These are phyloP conservation scores for Colletotrichum sp. DNA, from an alignment of 2,329 filamentous ascomycete genomes.

Conservation along the genomic window DNA sequence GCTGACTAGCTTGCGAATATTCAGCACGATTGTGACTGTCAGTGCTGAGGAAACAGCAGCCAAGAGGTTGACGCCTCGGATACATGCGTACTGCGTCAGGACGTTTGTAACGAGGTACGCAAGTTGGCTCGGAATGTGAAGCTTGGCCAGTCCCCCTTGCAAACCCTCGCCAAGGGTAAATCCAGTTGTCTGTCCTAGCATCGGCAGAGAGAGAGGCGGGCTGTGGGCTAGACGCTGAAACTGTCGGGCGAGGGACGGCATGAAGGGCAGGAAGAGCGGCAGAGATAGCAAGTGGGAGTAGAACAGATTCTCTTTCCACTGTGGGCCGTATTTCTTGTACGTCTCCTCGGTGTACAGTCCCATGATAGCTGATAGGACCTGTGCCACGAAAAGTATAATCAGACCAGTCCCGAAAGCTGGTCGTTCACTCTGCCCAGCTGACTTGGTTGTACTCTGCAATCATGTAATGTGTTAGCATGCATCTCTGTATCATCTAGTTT, in stretches of 20 bases:
- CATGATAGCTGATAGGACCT: conserved; percentile 91
- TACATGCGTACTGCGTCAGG: conserved; percentile 91
- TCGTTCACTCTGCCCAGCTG: conserved; percentile 20
- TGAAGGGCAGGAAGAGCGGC: conserved; percentile 77
- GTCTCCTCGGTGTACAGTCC: conserved; percentile 93
- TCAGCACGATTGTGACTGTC: conserved; percentile 95
- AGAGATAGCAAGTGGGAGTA: conserved; percentile 83
- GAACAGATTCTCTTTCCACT: conserved; percentile 96
- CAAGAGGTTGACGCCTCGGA: conserved; percentile 93
- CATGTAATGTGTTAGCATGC: background rate
- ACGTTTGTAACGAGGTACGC: conserved; percentile 78
- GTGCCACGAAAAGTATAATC: conserved; percentile 82
- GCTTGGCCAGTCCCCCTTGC: conserved; percentile 39
- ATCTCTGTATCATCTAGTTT: background rate
- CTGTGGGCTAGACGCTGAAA: conserved; percentile 69
- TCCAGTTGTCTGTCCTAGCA: conserved; percentile 27
- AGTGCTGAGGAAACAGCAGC: conserved; percentile 88
- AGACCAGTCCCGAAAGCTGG: conserved; percentile 72
- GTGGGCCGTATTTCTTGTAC: conserved; percentile 83
- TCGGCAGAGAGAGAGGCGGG: conserved; percentile 57
- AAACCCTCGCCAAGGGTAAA: conserved; percentile 40
- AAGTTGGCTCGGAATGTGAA: conserved; percentile 70
- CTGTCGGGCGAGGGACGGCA: conserved; percentile 68
- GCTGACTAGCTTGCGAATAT: conserved; percentile 92
- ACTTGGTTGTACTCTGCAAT: background rate